Conservation (phyloP, 257 asterid genomes). For the Nicotiana tomentosiformis region DNA sequence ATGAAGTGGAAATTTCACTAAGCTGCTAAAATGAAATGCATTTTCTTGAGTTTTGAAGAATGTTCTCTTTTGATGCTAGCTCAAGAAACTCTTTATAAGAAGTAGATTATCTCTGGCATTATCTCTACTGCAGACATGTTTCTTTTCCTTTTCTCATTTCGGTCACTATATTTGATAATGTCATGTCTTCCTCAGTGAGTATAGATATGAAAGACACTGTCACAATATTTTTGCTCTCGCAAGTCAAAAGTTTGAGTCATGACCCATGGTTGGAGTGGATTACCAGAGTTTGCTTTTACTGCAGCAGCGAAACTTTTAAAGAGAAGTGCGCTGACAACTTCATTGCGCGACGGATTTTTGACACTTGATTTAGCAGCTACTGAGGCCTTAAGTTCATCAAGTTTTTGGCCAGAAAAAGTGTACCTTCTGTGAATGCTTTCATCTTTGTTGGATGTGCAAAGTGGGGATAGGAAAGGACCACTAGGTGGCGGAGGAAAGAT, state of each 20-base stretch:
- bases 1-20: background rate
- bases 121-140: background rate
- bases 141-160: background rate
- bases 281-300: background rate
- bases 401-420: background rate
- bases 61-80: background rate
- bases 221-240: background rate
- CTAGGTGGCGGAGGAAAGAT: background rate
- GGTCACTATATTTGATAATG: background rate
- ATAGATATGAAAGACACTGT: background rate
- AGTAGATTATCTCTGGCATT: background rate
- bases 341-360: background rate
- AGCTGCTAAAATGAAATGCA: background rate
- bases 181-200: background rate
- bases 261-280: background rate
- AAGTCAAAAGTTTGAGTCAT: background rate
- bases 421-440: background rate
- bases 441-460: background rate
- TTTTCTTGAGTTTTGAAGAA: background rate
- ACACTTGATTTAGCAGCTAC: background rate
- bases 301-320: background rate
- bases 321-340: constrained; percentile 8
- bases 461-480: background rate
- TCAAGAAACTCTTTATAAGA: background rate
- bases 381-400: background rate